These are phyloP conservation scores for Pharus latifolius DNA, from an alignment of 176 grass and related monocot species.

Conservation along the genomic window DNA sequence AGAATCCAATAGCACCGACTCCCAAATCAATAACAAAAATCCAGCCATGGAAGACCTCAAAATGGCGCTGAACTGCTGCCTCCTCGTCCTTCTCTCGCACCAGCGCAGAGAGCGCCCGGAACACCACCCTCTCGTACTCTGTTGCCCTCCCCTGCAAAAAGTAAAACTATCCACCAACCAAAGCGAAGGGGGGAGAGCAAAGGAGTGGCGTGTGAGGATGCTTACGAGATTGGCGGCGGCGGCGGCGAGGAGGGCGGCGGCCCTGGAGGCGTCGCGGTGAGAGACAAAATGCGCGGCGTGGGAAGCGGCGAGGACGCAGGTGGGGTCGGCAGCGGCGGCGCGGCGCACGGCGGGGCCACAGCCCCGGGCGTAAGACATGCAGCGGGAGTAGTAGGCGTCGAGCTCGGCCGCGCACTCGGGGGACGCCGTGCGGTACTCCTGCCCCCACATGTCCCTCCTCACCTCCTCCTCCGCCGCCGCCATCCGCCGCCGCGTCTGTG, in stretches of 20 bases:
- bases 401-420: constrained; percentile 44
- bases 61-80: constrained; percentile 22
- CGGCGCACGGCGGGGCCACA: constrained; percentile 23
- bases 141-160: constrained; percentile 28
- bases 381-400: constrained; percentile 46
- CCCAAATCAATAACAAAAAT: not conserved
- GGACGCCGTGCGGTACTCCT: constrained; percentile 48
- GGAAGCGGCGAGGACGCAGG: constrained; percentile 44
- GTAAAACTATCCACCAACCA: no score
- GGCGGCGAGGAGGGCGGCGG: constrained; percentile 30
- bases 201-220: not conserved
- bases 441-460: constrained; percentile 48
- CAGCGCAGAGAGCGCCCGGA: constrained; percentile 34
- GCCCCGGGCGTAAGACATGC: constrained; percentile 35
- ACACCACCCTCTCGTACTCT: constrained; percentile 47
- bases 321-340: constrained; percentile 27
- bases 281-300: constrained; percentile 41
- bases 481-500: not conserved
- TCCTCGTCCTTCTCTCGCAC: constrained; percentile 30
- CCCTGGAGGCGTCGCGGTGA: constrained; percentile 4
- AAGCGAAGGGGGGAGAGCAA: not conserved
- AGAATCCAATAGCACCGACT: not conserved
- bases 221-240: constrained; percentile 40
- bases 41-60: constrained; percentile 23
- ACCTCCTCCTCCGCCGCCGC: not conserved